A percentile compares a stretch with the other conserved stretches of the same genome.
Evolutionary conservation across 139 green algal species (phyloP).

Genomic region (Eudorina sp.): DNA sequence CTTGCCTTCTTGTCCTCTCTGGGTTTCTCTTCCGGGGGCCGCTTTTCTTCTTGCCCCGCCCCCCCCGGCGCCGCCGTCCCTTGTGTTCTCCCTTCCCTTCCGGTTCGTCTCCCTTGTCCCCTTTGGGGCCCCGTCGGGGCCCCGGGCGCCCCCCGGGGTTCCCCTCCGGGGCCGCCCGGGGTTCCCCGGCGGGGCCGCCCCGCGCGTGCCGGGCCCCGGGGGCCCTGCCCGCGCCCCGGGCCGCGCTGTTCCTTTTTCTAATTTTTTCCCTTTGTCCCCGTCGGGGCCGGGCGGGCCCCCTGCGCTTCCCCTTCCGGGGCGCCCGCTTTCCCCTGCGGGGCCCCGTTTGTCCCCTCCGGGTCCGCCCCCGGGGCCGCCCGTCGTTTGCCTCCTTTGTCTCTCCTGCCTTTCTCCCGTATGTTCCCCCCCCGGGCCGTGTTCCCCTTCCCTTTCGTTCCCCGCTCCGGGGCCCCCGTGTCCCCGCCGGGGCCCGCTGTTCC

Average conservation of each 20-base stretch:
- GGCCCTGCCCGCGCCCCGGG: not conserved
- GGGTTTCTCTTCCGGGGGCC: not conserved
- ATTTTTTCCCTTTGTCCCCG: too few species aligned
- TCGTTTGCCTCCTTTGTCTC: not conserved
- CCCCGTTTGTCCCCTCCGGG: too few species aligned
- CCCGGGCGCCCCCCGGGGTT: too few species aligned
- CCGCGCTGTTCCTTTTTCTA: not conserved
- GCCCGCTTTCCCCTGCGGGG: too few species aligned
- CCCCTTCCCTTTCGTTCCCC: not conserved
- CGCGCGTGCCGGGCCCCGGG: not conserved
- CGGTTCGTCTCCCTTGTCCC: too few species aligned
- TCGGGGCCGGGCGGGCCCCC: too few species aligned
- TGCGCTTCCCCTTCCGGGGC: too few species aligned
- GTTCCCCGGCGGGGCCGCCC: too few species aligned
- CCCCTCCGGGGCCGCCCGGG: too few species aligned
- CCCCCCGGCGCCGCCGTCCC: not conserved
- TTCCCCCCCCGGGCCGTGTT: not conserved
- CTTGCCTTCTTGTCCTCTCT: not conserved
- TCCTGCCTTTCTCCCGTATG: not conserved
- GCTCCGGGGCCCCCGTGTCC: too few species aligned
- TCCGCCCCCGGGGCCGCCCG: not conserved
- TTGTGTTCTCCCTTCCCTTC: not conserved
- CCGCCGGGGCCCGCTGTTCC: too few species aligned
- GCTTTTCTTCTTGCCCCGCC: not conserved
- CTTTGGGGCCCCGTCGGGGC: too few species aligned